These are phyloP conservation scores for Penicillium sp. DNA, from an alignment of 2,329 filamentous ascomycete genomes.

Conservation along the genomic window DNA sequence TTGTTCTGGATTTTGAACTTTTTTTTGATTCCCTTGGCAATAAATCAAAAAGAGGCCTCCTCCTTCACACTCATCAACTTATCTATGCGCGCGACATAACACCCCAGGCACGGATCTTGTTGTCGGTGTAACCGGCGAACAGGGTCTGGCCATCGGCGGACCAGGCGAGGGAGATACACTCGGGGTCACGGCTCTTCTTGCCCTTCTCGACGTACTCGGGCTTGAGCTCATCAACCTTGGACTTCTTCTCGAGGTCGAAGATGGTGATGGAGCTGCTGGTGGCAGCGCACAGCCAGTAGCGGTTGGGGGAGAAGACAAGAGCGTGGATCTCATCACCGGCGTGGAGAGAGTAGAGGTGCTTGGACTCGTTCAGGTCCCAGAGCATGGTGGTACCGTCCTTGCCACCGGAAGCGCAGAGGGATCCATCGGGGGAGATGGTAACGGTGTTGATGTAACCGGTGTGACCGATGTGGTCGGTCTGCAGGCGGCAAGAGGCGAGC, in stretches of 20 bases:
- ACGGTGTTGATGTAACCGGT: conserved; percentile 99
- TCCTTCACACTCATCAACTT: conserved; percentile 25
- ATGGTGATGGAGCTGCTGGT: conserved; percentile 98
- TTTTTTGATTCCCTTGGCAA: conserved; percentile 34
- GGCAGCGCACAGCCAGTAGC: conserved; percentile 99
- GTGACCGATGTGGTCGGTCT: conserved; percentile 99
- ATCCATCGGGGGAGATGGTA: conserved; percentile 99
- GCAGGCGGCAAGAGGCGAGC: conserved; percentile 97
- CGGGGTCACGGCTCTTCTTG: conserved; percentile 99
- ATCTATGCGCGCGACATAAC: conserved; percentile 89
- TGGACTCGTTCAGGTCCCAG: conserved; percentile 99
- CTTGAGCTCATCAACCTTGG: conserved; percentile 99
- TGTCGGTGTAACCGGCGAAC: conserved; percentile 99
- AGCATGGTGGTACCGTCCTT: conserved; percentile 99
- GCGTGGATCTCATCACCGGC: conserved; percentile 99
- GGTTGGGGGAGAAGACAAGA: conserved; percentile 99
- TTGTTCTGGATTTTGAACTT: conserved; percentile 33
- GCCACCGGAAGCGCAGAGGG: conserved; percentile 96
- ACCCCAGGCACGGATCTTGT: conserved; percentile 97
- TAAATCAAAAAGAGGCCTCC: conserved; percentile 31
- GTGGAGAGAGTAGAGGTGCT: conserved; percentile 99
- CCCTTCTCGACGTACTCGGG: conserved; percentile 92
- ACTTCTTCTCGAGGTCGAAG: conserved; percentile 99
- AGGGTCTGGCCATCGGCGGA: conserved; percentile 97
- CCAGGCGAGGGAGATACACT: conserved; percentile 98